Conservation (phyloP, 768 basidiomycete species). For the Leccinum aurantiacum region DNA sequence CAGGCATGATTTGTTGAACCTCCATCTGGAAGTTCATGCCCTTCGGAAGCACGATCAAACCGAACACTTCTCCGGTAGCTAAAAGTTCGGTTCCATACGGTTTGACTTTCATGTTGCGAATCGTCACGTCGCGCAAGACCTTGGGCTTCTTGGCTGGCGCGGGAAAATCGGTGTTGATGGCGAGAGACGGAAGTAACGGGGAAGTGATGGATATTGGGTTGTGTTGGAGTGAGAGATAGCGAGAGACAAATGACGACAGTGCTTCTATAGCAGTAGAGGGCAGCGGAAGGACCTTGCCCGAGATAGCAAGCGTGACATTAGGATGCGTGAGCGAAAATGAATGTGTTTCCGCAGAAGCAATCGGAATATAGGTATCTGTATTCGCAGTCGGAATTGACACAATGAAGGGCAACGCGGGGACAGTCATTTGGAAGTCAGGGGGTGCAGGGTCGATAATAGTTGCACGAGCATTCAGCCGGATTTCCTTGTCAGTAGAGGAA, state of each 20-base stretch:
- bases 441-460: constrained; percentile 60
- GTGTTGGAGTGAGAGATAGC: constrained; percentile 57
- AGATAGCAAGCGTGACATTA: constrained; percentile 59
- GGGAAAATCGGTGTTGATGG: constrained; percentile 57
- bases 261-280: constrained; percentile 37
- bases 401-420: constrained; percentile 61
- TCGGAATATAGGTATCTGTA: constrained; percentile 35
- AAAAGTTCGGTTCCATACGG: constrained; percentile 48
- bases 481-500: constrained; percentile 33
- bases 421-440: constrained; percentile 44
- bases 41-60: constrained; percentile 61
- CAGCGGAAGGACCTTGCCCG: constrained; percentile 59
- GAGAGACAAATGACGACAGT: constrained; percentile 62
- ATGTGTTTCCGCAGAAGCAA: constrained; percentile 54
- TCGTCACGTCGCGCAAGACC: constrained; percentile 69
- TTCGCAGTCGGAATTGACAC: constrained; percentile 46
- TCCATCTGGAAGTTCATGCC: constrained; percentile 68
- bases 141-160: constrained; percentile 61
- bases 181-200: constrained; percentile 50
- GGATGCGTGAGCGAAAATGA: constrained; percentile 66
- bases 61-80: constrained; percentile 70
- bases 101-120: constrained; percentile 72
- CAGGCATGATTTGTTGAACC: constrained; percentile 66
- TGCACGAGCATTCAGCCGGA: constrained; percentile 52
- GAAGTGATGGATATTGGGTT: constrained; percentile 61